Evolutionary conservation across 371 early-diverging fungal species (phyloP), one percentile per base, ranked within the genome.

Genomic region (Mortierella sp.): DNA sequence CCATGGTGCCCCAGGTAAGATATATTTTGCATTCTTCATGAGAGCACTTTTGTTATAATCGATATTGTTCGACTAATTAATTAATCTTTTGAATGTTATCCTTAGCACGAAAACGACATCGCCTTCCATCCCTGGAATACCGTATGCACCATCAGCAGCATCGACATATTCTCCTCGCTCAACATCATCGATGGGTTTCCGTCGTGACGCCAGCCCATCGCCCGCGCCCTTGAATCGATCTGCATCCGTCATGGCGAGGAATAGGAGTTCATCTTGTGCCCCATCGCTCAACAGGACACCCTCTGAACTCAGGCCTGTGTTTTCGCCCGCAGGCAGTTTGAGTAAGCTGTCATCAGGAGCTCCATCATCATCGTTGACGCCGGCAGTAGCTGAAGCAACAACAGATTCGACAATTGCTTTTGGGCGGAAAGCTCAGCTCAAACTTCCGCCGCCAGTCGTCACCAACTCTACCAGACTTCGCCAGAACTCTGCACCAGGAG

Each of bases 1-100:
- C 86, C 86, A 44, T 86, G 86, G 86, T 86, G 86, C 59, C 86
- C 86, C 34, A 82, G 82, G 86, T 84, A 76, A 24, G 10, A 59
- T 51, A 3, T 24, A 1, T 16, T 13, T 64, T 51, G 9, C 54
- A 14, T 13, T 48, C 16, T 55, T 55, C 4, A 59, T 59, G 59
- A 26, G 50, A 28, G 51, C 44, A n/a, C 31, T 46, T 24, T 48
- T 31, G 57, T 28, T 26, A 50, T 40, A 71, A 44, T 37, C 34
- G 31, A 59, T 59, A 71, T 75, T 19, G 21, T 9, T 34, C 26
- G 24, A 48, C 55, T 55, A 54, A n/a, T 76, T 75, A 31, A 10
- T 69, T 43, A 48, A 51, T 37, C 53, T 44, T 37, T 40, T 26
- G 53, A 28, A 69, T 26, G 46, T 28, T 43, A 37, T 19, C 37